Evolutionary conservation across 371 early-diverging fungal species (phyloP).

Genomic region (Mucor saturninus): DNA sequence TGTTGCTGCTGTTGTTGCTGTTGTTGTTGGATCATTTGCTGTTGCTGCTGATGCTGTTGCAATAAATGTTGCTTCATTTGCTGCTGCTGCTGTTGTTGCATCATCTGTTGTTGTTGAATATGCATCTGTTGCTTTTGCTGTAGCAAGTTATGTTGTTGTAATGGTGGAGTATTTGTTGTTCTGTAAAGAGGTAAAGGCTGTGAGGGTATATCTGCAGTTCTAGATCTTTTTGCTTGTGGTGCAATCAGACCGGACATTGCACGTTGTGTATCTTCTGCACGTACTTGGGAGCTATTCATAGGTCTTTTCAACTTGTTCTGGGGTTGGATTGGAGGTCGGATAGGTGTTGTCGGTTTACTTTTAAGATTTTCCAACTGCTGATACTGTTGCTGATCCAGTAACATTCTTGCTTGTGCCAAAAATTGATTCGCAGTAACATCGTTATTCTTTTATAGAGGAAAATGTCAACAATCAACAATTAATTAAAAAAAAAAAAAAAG

Average conservation of each 20-base stretch:
- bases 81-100: slow-evolving; percentile 15
- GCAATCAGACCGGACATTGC: slow-evolving; percentile 37
- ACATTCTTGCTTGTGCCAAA: slow-evolving; percentile 38
- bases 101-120: slow-evolving; percentile 11
- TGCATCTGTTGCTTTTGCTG: slow-evolving; percentile 17
- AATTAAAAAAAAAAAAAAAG: background rate
- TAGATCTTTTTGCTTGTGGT: slow-evolving; percentile 38
- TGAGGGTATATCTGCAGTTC: slow-evolving; percentile 38
- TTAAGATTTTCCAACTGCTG: slow-evolving; percentile 51
- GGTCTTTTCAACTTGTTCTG: slow-evolving; percentile 23
- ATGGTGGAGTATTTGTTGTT: slow-evolving; percentile 22
- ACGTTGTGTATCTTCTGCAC: slow-evolving; percentile 40
- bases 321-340: slow-evolving; percentile 15
- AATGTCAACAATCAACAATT: background rate
- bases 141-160: slow-evolving; percentile 6
- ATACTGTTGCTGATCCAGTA: slow-evolving; percentile 50
- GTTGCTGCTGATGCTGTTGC: slow-evolving; percentile 23
- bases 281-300: slow-evolving; percentile 32
- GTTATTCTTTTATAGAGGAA: slow-evolving; percentile 22
- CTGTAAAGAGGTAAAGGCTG: slow-evolving; percentile 26
- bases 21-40: slow-evolving; percentile 13
- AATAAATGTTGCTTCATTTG: slow-evolving; percentile 26
- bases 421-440: slow-evolving; percentile 46
- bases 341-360: slow-evolving; percentile 31
- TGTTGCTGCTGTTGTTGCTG: slow-evolving; percentile 5